Evolutionary conservation across 2,329 filamentous ascomycete genomes (phyloP).

Genomic region (Talaromyces amestolkiae): DNA sequence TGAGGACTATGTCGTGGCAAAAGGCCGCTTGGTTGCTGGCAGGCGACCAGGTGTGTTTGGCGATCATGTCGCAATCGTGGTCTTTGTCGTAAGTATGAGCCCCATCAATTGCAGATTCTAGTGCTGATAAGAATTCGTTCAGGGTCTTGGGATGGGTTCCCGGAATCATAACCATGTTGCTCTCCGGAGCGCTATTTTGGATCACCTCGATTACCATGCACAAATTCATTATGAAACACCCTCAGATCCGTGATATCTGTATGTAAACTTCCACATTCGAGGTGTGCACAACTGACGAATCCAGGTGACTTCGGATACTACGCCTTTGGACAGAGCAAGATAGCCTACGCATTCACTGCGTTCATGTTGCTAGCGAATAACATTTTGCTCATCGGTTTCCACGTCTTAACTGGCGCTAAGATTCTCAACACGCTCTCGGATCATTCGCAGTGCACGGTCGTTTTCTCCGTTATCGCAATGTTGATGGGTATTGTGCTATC

Average conservation of each 20-base stretch:
- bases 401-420: slow-evolving; percentile 51
- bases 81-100: slow-evolving; percentile 42
- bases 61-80: slow-evolving; percentile 54
- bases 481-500: slow-evolving; percentile 51
- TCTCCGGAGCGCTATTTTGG: slow-evolving; percentile 48
- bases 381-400: slow-evolving; percentile 52
- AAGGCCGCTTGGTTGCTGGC: slow-evolving; percentile 50
- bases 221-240: slow-evolving; percentile 53
- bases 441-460: slow-evolving; percentile 50
- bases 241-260: slow-evolving; percentile 52
- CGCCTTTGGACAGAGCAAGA: slow-evolving; percentile 43
- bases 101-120: neutral
- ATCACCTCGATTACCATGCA: slow-evolving; percentile 53
- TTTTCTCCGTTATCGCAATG: slow-evolving; percentile 48
- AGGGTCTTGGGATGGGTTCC: slow-evolving; percentile 49
- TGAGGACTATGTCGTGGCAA: slow-evolving; percentile 55
- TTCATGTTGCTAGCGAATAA: slow-evolving; percentile 54
- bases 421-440: slow-evolving; percentile 51
- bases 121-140: slow-evolving; percentile 13
- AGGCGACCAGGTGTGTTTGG: slow-evolving; percentile 52
- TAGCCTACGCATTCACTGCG: slow-evolving; percentile 47
- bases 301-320: slow-evolving; percentile 50
- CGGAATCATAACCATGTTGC: slow-evolving; percentile 49
- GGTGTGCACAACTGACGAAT: neutral
- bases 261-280: slow-evolving; percentile 9